These are phyloP conservation scores for Coniella vitis DNA, from an alignment of 2,329 filamentous ascomycete species.

Conservation along the genomic window DNA sequence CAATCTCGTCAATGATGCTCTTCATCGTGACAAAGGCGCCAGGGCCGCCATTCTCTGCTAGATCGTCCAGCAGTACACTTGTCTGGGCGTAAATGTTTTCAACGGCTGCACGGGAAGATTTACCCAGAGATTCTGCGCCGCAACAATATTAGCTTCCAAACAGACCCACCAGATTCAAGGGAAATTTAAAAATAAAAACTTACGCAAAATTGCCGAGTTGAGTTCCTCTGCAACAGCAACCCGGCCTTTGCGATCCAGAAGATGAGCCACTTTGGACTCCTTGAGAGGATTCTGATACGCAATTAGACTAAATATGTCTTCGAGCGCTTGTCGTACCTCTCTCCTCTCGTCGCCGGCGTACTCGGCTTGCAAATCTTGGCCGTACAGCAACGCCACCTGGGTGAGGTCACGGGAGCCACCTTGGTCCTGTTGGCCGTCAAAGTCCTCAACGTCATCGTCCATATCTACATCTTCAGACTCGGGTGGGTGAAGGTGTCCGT, in stretches of 20 bases:
- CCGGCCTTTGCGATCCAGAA: slow-evolving; percentile 70
- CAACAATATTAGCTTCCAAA: neutral
- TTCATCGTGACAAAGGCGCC: slow-evolving; percentile 71
- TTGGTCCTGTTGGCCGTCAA: slow-evolving; percentile 22
- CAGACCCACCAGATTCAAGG: neutral
- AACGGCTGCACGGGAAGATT: slow-evolving; percentile 77
- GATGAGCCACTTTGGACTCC: slow-evolving; percentile 65
- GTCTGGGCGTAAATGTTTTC: slow-evolving; percentile 85
- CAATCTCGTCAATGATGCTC: slow-evolving; percentile 40
- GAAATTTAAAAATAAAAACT: slow-evolving; percentile 27
- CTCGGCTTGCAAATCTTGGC: slow-evolving; percentile 68
- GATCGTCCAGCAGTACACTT: slow-evolving; percentile 73
- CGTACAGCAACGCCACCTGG: slow-evolving; percentile 68
- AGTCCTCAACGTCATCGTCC: slow-evolving; percentile 42
- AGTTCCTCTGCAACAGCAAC: slow-evolving; percentile 83
- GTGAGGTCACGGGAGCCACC: slow-evolving; percentile 40
- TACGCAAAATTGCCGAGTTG: slow-evolving; percentile 87
- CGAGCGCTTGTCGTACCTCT: slow-evolving; percentile 66
- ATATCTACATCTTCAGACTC: slow-evolving; percentile 50
- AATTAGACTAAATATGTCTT: slow-evolving; percentile 81
- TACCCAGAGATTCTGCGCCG: slow-evolving; percentile 71
- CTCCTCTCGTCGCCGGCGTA: slow-evolving; percentile 65
- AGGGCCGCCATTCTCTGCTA: slow-evolving; percentile 70
- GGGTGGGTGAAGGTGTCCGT: slow-evolving; percentile 34
- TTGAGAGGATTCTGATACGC: slow-evolving; percentile 78